Percentiles rank a stretch among this genome's conserved stretches.
These are phyloP conservation scores for Talaromyces thailandensis DNA, from an alignment of 495 filamentous ascomycete genomes.

Conservation along the genomic window DNA sequence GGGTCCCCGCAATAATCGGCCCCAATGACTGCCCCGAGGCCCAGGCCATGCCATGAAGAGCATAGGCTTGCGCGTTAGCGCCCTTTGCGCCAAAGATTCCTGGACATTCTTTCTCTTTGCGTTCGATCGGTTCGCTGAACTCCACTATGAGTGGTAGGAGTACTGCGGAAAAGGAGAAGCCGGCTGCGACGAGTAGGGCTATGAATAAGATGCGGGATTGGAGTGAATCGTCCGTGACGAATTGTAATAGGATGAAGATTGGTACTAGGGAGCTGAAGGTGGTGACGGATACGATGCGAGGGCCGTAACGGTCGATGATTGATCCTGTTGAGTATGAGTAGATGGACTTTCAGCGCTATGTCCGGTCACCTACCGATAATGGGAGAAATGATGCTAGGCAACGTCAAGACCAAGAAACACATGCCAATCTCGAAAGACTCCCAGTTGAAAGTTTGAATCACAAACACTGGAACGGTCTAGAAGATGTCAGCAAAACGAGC, in stretches of 20 bases:
- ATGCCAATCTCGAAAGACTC: conserved; percentile 48
- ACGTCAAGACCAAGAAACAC: conserved; percentile 47
- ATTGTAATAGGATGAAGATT: conserved; percentile 40
- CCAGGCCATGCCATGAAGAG: conserved; percentile 49
- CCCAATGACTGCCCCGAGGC: conserved; percentile 54
- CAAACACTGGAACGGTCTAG: conserved; percentile 34
- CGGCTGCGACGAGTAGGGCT: conserved; percentile 23
- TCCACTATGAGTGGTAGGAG: conserved; percentile 46
- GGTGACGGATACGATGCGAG: conserved; percentile 34
- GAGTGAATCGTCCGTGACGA: conserved; percentile 26
- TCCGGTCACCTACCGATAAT: conserved; percentile 18
- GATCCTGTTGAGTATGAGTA: conserved; percentile 30
- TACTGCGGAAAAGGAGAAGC: conserved; percentile 23
- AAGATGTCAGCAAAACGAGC: background rate
- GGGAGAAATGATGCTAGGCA: conserved; percentile 25
- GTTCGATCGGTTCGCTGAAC: conserved; percentile 50
- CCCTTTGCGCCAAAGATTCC: conserved; percentile 41
- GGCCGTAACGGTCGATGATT: conserved; percentile 42
- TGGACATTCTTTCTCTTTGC: conserved; percentile 43
- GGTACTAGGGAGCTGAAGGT: conserved; percentile 41
- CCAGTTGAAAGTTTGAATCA: conserved; percentile 45
- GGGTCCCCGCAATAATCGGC: conserved; percentile 41
- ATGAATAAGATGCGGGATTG: conserved; percentile 25
- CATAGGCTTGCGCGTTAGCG: conserved; percentile 50
- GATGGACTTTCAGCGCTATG: conserved; percentile 18